Evolutionary conservation across 139 green algal species (phyloP).

Genomic region (Chlamydomonas sphaeroides): DNA sequence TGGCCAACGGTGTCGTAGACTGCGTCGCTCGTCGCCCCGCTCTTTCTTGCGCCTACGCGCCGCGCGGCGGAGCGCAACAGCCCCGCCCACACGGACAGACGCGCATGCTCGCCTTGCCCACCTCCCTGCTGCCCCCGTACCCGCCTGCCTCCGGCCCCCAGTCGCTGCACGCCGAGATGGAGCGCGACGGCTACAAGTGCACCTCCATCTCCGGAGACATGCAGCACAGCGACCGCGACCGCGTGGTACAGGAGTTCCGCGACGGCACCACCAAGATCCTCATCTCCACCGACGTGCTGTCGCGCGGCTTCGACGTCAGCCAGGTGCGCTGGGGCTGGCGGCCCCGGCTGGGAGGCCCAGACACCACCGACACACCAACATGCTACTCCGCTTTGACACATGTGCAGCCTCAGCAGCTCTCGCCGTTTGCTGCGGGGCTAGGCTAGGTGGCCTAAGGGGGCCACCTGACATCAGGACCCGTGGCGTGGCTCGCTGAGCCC

Average conservation of each 20-base stretch:
- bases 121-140: background rate
- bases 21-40: background rate
- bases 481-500: too few species aligned
- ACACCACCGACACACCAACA: too few species aligned
- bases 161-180: constrained; percentile 71
- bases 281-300: constrained; percentile 96
- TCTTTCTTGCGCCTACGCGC: background rate
- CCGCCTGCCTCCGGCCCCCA: background rate
- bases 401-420: too few species aligned
- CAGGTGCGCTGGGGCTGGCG: constrained; percentile 77
- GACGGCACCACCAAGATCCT: constrained; percentile 94
- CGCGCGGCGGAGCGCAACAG: background rate
- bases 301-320: constrained; percentile 95
- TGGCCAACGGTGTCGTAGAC: too few species aligned
- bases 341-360: too few species aligned
- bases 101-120: background rate
- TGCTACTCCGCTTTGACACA: too few species aligned
- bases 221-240: constrained; percentile 83
- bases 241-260: constrained; percentile 93
- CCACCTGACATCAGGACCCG: too few species aligned
- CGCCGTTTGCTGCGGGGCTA: too few species aligned
- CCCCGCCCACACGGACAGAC: background rate
- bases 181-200: constrained; percentile 92
- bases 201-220: constrained; percentile 92
- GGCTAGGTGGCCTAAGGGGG: too few species aligned